Conservation (phyloP, 805 yeast genomes). For the Candida stauntonica region DNA sequence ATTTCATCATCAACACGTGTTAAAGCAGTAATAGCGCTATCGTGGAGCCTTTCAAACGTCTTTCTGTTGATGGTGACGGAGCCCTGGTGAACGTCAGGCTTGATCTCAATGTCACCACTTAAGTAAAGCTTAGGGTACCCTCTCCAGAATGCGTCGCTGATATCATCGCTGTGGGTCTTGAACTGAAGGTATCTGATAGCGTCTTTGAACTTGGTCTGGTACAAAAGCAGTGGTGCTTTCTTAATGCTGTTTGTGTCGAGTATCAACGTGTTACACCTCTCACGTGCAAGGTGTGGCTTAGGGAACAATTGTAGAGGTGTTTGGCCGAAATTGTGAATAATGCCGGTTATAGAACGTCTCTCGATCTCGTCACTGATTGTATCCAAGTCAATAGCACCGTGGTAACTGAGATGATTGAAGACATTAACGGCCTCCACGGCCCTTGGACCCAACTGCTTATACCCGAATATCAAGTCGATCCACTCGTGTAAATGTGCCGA, state of each 20-base stretch:
- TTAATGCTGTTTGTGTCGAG: slow-evolving; percentile 31
- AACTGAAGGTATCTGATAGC: slow-evolving; percentile 44
- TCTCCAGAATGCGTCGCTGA: slow-evolving; percentile 41
- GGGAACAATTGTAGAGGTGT: slow-evolving; percentile 73
- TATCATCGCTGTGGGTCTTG: slow-evolving; percentile 34
- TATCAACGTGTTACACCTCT: slow-evolving; percentile 34
- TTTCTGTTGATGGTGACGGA: slow-evolving; percentile 24
- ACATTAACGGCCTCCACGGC: slow-evolving; percentile 70
- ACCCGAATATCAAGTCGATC: slow-evolving; percentile 85
- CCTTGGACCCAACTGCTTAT: slow-evolving; percentile 66
- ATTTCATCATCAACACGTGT: slow-evolving; percentile 23
- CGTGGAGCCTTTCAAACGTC: slow-evolving; percentile 30
- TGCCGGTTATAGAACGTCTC: slow-evolving; percentile 71
- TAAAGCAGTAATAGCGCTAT: slow-evolving; percentile 27
- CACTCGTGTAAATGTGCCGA: slow-evolving; percentile 72
- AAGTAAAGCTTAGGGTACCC: slow-evolving; percentile 38
- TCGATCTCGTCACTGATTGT: slow-evolving; percentile 69
- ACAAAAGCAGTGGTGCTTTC: slow-evolving; percentile 35
- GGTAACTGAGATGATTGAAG: slow-evolving; percentile 79
- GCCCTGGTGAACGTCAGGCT: slow-evolving; percentile 20
- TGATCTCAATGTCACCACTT: slow-evolving; percentile 25
- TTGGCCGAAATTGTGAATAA: slow-evolving; percentile 89
- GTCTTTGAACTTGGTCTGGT: slow-evolving; percentile 38
- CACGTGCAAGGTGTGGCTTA: slow-evolving; percentile 58
- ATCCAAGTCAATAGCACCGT: slow-evolving; percentile 78